Evolutionary conservation across 352 stramenopile genomes (phyloP), one percentile per base, ranked within the genome.

Genomic region (Pythium volutum): DNA sequence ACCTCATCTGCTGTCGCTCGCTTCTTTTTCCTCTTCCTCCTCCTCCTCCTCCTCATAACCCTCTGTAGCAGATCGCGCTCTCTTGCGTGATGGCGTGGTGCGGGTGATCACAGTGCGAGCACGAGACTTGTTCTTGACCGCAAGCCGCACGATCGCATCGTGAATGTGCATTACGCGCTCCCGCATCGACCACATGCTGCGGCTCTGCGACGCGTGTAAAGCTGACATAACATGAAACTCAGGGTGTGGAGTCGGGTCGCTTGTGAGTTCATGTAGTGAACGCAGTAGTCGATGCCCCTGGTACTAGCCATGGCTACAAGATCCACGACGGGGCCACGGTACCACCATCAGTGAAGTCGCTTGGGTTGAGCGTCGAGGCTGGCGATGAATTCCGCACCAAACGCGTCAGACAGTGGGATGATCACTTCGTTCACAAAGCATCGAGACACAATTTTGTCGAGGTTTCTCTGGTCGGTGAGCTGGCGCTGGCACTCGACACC

Each of bases 141-240:
- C n/a, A n/a, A n/a, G n/a, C n/a, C n/a, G n/a, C 31, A 46, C 33
- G 20, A 57, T 25, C 14, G 53, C 53, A 8, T 59, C 36, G 27
- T 51, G 26, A 25, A 59, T 42, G 41, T 22, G 41, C 16, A 27
- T 50, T 4, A 31, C 38, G 25, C 2, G 2, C 26, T 51, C 31
- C 25, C 22, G 42, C 26, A 39, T 59, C 20, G 39, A 39, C 53
- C 53, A 59, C 41, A 59, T 59, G n/a, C 38, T 59, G 7, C 16
- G 16, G 27, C 38, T 49, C 3, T 23, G 26, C 6, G 27, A 10
- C 8, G 20, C 25, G 4, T 36, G 53, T 25, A 2, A 5, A 1
- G 11, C 11, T 7, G n/a, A 11, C 9, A 25, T 33, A 5, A 18
- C n/a, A 6, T 33, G 53, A 16, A 59, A 51, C 18, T 41, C 22